Evolutionary conservation across 139 green algal genomes (phyloP).

Genomic region (Coelastrella sp.): DNA sequence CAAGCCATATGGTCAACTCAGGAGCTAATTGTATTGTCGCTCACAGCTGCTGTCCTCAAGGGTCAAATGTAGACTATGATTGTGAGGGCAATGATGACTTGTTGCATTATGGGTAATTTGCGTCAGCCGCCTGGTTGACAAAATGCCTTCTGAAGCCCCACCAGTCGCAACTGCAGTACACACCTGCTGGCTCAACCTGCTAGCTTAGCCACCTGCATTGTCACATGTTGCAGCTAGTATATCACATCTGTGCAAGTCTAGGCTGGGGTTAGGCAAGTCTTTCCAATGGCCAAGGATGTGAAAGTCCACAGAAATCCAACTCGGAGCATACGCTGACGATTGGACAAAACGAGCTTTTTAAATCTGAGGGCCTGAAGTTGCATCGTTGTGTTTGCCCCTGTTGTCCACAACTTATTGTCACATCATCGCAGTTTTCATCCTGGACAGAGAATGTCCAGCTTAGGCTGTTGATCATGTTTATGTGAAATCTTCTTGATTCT

Average conservation of each 20-base stretch:
- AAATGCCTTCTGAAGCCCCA: constrained; percentile 30
- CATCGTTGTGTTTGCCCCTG: not conserved
- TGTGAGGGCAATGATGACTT: constrained; percentile 8
- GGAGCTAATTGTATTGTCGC: no score
- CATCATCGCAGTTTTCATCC: not conserved
- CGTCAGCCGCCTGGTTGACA: constrained; percentile 44
- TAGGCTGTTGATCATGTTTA: no score
- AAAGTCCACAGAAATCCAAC: constrained; percentile 51
- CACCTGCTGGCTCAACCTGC: no score
- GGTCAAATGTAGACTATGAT: not conserved
- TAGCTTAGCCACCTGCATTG: not conserved
- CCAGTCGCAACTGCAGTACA: no score
- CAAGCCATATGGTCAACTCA: no score
- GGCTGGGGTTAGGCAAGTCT: no score
- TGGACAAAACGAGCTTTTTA: constrained; percentile 50
- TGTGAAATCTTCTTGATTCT: no score
- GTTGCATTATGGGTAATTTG: constrained; percentile 45
- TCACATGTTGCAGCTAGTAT: not conserved
- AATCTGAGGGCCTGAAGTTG: constrained; percentile 33
- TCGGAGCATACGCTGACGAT: not conserved
- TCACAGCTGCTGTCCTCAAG: no score
- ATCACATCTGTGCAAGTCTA: not conserved
- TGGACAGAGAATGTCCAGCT: not conserved
- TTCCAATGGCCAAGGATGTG: constrained; percentile 34
- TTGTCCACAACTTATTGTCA: not conserved